A percentile compares a stretch with the other conserved stretches of the same genome.
Evolutionary conservation across 257 asterid genomes (phyloP).

Genomic region (Solanum okadae): DNA sequence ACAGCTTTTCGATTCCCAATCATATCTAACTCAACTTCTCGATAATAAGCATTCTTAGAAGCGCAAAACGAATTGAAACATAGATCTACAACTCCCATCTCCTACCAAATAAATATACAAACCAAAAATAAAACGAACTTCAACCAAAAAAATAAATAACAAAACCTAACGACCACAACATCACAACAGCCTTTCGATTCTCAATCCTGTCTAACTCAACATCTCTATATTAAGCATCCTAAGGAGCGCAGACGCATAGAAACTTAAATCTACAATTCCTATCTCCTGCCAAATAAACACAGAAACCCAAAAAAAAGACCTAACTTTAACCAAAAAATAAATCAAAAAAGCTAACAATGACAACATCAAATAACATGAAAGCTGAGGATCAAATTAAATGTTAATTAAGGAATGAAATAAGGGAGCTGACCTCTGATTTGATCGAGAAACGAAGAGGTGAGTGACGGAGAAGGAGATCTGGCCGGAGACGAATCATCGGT

Average conservation of each 20-base stretch:
- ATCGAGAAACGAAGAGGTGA: slow-evolving; percentile 17
- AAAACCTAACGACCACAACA: background rate
- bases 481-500: slow-evolving; percentile 28
- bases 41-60: background rate
- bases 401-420: background rate
- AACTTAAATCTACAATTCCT: background rate
- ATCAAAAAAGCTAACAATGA: background rate
- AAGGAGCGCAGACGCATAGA: background rate
- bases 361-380: background rate
- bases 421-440: slow-evolving; percentile 45
- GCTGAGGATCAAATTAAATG: background rate
- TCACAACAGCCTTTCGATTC: background rate
- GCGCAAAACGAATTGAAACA: background rate
- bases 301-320: background rate
- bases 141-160: background rate
- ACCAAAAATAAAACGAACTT: background rate
- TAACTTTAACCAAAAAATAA: background rate
- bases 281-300: background rate
- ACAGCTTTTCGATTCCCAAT: background rate
- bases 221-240: background rate
- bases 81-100: background rate
- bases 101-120: background rate
- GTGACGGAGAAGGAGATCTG: slow-evolving; percentile 20
- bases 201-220: background rate
- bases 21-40: background rate